phyloP scores from a whole-genome alignment of 768 basidiomycete species.

The Lactarius deliciosus region DNA sequence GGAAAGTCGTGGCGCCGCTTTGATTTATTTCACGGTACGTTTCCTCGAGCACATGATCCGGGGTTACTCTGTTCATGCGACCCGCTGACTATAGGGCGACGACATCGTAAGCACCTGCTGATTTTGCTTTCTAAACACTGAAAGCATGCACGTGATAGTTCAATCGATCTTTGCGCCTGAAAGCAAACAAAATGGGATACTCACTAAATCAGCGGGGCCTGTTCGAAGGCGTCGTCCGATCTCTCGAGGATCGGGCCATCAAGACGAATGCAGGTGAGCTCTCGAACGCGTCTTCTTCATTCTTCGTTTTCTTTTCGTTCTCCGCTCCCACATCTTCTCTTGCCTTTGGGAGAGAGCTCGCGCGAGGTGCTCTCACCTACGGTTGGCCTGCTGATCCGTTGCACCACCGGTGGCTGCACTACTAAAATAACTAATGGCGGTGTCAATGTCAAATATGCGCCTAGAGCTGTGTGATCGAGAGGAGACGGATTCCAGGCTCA shows the following conservation, averaged over 20 bases:
- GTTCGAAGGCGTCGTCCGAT: conserved; percentile 68
- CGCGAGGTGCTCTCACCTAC: not conserved
- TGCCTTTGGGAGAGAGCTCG: not conserved
- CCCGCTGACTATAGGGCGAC: conserved; percentile 58
- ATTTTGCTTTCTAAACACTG: not conserved
- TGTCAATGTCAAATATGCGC: not conserved
- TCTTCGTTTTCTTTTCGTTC: conserved; percentile 22
- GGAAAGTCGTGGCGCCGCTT: conserved; percentile 73
- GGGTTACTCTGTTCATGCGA: not conserved
- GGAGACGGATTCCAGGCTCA: conserved; percentile 15
- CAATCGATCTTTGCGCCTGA: conserved; percentile 83
- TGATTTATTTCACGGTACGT: conserved; percentile 88
- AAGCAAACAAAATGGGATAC: conserved; percentile 78
- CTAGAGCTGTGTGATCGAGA: conserved; percentile 20
- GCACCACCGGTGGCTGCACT: conserved; percentile 7
- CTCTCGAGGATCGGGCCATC: conserved; percentile 58
- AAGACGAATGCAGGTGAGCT: conserved; percentile 60
- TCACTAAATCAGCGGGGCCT: conserved; percentile 88
- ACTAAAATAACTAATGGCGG: not conserved
- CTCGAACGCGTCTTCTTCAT: not conserved
- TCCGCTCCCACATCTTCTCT: conserved; percentile 1
- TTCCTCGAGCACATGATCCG: not conserved
- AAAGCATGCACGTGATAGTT: conserved; percentile 50
- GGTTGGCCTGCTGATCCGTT: conserved; percentile 9
- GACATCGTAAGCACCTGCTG: conserved; percentile 63